Conservation (phyloP, 352 stramenopile species). For the Globisporangium middletonii region DNA sequence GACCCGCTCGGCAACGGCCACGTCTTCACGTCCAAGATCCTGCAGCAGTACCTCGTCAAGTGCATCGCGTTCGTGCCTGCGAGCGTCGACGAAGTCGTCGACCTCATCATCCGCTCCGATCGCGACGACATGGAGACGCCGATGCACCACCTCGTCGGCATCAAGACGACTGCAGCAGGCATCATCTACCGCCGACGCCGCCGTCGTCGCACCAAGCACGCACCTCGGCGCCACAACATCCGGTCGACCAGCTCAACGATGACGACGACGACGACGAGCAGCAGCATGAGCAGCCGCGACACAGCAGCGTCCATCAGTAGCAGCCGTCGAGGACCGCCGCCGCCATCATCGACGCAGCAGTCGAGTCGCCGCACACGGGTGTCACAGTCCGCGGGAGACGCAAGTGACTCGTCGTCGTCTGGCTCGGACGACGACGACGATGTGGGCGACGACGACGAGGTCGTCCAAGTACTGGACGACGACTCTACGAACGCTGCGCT, state of each 20-base stretch:
- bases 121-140: constrained; percentile 58
- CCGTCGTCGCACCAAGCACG: constrained; percentile 1
- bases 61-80: constrained; percentile 53
- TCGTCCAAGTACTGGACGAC: constrained; percentile 9
- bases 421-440: constrained; percentile 23
- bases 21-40: constrained; percentile 44
- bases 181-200: constrained; percentile 47
- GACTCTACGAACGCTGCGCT: constrained; percentile 3
- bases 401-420: constrained; percentile 39
- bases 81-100: constrained; percentile 57
- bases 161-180: constrained; percentile 44
- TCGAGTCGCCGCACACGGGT: background rate
- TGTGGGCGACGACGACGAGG: constrained; percentile 11
- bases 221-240: background rate
- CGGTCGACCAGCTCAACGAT: background rate
- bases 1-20: constrained; percentile 30
- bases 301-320: constrained; percentile 2
- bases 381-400: background rate
- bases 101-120: constrained; percentile 58
- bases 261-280: constrained; percentile 8
- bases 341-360: background rate
- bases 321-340: background rate
- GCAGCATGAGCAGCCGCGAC: constrained; percentile 8
- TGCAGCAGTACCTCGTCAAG: constrained; percentile 77
- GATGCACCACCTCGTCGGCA: constrained; percentile 67